These are phyloP conservation scores for Syncephalastrum sp. DNA, from an alignment of 371 early-diverging fungal species.

Conservation along the genomic window DNA sequence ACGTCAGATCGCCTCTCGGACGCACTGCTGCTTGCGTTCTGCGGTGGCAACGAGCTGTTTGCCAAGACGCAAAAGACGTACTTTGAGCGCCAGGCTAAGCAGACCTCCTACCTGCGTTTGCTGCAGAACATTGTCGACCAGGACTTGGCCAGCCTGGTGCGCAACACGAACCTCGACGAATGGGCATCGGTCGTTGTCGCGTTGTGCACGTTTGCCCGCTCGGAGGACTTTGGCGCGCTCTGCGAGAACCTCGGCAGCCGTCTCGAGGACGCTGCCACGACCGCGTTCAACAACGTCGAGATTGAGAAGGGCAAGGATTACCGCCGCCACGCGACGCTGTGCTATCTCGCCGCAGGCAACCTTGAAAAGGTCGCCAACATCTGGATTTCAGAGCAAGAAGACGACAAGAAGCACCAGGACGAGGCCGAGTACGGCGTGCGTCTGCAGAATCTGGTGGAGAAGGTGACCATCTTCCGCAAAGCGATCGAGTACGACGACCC, in stretches of 20 bases:
- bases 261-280: constrained; percentile 56
- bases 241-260: constrained; percentile 73
- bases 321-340: constrained; percentile 75
- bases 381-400: constrained; percentile 70
- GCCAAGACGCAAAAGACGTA: constrained; percentile 81
- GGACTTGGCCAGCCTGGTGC: constrained; percentile 81
- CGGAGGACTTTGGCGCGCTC: constrained; percentile 70
- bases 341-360: constrained; percentile 89
- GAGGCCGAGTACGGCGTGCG: constrained; percentile 16
- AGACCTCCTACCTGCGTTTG: constrained; percentile 76
- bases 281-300: constrained; percentile 41
- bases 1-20: constrained; percentile 82
- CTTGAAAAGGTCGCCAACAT: constrained; percentile 81
- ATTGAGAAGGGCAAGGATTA: constrained; percentile 30
- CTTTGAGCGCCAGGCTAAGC: constrained; percentile 63
- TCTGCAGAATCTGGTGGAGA: constrained; percentile 85
- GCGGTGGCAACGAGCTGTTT: constrained; percentile 84
- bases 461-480: constrained; percentile 87
- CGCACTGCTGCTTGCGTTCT: constrained; percentile 88
- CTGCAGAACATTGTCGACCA: constrained; percentile 79
- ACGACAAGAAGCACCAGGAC: constrained; percentile 27
- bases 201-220: constrained; percentile 88
- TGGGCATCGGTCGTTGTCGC: constrained; percentile 93
- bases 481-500: constrained; percentile 77
- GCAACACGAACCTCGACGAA: constrained; percentile 72